phyloP scores from a whole-genome alignment of 169 alveolate genomes.

The Cryptosporidium andersoni region DNA sequence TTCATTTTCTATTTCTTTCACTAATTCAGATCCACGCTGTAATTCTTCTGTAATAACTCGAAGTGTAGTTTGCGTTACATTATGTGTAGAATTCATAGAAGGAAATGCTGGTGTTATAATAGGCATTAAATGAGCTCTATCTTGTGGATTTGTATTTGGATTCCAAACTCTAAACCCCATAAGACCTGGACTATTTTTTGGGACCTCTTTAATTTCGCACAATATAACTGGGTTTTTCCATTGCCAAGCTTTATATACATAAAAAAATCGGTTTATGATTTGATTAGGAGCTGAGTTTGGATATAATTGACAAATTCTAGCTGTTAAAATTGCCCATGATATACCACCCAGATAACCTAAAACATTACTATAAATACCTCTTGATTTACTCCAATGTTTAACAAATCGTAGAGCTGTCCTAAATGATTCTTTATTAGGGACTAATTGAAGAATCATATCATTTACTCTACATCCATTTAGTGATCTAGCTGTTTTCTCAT shows the following conservation, averaged over 20 bases:
- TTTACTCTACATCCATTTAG: conserved; percentile 95
- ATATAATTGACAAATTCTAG: conserved; percentile 94
- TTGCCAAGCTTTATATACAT: conserved; percentile 87
- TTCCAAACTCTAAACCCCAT: conserved; percentile 91
- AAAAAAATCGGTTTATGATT: conserved; percentile 92
- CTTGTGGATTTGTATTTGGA: conserved; percentile 88
- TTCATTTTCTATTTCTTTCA: conserved; percentile 73
- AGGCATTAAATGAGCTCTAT: conserved; percentile 92
- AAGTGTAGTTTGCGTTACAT: conserved; percentile 92
- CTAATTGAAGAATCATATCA: conserved; percentile 89
- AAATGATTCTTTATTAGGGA: conserved; percentile 91
- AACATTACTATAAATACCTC: conserved; percentile 98
- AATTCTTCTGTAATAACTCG: conserved; percentile 92
- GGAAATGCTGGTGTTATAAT: conserved; percentile 98
- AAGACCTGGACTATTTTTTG: conserved; percentile 84
- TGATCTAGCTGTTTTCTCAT: conserved; percentile 87
- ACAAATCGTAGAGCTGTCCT: conserved; percentile 93
- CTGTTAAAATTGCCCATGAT: conserved; percentile 98
- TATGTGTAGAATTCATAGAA: conserved; percentile 95
- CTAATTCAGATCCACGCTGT: conserved; percentile 78
- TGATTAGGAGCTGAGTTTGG: conserved; percentile 93
- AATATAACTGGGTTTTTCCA: conserved; percentile 89
- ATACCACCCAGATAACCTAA: conserved; percentile 95
- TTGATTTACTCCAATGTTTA: conserved; percentile 96
- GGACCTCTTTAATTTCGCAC: conserved; percentile 85